Evolutionary conservation across 345 rosid genomes (phyloP).

Genomic region (Hibiscus mutabilis): DNA sequence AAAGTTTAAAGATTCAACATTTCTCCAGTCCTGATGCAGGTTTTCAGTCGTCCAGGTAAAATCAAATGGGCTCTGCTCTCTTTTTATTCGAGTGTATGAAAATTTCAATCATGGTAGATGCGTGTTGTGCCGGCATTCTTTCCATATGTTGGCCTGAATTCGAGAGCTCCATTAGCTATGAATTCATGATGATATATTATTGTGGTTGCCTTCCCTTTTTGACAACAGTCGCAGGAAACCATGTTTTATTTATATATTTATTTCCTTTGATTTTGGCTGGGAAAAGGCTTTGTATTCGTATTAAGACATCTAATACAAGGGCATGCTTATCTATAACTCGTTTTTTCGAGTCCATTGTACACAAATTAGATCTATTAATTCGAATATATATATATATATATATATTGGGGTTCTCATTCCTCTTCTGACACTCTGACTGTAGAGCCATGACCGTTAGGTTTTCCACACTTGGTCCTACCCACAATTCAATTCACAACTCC

Average conservation of each 20-base stretch:
- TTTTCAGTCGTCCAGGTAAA: slow-evolving; percentile 1
- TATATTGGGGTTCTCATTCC: too few species aligned
- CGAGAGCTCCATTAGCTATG: slow-evolving; percentile 9
- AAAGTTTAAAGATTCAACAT: background rate
- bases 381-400: too few species aligned
- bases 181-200: background rate
- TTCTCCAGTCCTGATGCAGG: background rate
- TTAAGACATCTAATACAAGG: too few species aligned
- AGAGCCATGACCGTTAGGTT: slow-evolving; percentile 4
- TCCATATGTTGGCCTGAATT: slow-evolving; percentile 14
- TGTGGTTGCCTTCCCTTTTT: background rate
- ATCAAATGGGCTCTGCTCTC: background rate
- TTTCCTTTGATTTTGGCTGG: background rate
- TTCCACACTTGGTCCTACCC: background rate
- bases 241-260: background rate
- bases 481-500: background rate
- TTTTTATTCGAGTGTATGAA: background rate
- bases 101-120: slow-evolving; percentile 9
- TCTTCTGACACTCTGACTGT: background rate
- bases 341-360: too few species aligned
- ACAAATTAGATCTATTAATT: too few species aligned
- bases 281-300: too few species aligned
- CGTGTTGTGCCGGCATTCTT: background rate
- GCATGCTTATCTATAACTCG: too few species aligned
- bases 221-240: background rate